Percentiles rank a stretch among this genome's conserved stretches.
Evolutionary conservation across 192 early-diverging fungal genomes (phyloP).

Genomic region (Haplosporangium gracile): DNA sequence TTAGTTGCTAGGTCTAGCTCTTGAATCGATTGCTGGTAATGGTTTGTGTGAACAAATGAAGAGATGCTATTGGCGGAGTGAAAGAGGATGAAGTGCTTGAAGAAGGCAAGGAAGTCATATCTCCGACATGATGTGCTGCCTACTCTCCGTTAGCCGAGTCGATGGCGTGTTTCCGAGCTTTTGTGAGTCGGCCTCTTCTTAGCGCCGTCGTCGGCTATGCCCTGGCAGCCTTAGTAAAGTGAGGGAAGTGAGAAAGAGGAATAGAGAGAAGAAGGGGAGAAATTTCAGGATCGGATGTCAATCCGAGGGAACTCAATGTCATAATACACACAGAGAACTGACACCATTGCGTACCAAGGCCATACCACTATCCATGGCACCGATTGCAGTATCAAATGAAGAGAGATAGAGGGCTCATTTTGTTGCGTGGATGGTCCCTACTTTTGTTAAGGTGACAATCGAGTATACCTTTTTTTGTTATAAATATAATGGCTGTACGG

Average conservation of each 20-base stretch:
- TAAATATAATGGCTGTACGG: not conserved
- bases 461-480: not conserved
- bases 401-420: not conserved
- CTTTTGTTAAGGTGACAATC: not conserved
- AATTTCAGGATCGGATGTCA: not conserved
- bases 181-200: not conserved
- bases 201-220: not conserved
- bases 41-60: not conserved
- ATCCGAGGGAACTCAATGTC: not conserved
- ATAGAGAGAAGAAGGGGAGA: not conserved
- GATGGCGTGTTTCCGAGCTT: slow-evolving; percentile 1
- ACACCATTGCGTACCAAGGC: not conserved
- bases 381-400: not conserved
- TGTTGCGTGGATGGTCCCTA: not conserved
- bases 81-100: not conserved
- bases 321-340: not conserved
- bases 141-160: not conserved
- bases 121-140: not conserved
- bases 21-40: not conserved
- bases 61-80: not conserved
- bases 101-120: not conserved
- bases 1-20: not conserved
- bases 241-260: not conserved
- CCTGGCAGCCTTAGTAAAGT: not conserved
- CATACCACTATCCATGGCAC: not conserved